phyloP scores from a whole-genome alignment of 495 filamentous ascomycete species.

The Penicillium arizonense region DNA sequence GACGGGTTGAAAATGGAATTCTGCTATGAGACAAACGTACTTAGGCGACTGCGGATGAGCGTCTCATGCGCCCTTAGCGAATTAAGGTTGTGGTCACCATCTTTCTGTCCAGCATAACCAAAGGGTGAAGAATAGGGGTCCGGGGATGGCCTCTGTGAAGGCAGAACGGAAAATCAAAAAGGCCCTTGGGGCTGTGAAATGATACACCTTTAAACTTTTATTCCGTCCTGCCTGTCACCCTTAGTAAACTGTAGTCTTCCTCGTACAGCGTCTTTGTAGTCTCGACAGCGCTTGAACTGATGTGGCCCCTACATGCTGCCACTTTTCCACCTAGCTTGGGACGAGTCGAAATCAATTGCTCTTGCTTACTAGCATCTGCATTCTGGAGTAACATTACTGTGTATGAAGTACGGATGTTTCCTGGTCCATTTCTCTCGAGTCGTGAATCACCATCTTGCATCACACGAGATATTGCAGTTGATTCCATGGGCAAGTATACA shows the following conservation, averaged over 20 bases:
- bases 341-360: too few species aligned
- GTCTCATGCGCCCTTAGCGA: conserved; percentile 46
- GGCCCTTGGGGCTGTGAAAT: conserved; percentile 25
- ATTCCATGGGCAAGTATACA: too few species aligned
- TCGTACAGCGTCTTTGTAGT: background rate
- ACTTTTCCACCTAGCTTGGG: too few species aligned
- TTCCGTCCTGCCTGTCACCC: conserved; percentile 11
- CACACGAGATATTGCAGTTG: too few species aligned
- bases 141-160: conserved; percentile 27
- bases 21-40: conserved; percentile 53
- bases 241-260: conserved; percentile 6
- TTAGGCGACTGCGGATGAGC: conserved; percentile 49
- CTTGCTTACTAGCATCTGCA: too few species aligned
- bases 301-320: too few species aligned
- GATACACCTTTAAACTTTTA: conserved; percentile 30
- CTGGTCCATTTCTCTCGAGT: too few species aligned
- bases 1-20: conserved; percentile 51
- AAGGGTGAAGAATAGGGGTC: conserved; percentile 31
- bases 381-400: too few species aligned
- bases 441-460: too few species aligned
- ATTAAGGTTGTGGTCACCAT: conserved; percentile 48
- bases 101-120: conserved; percentile 34
- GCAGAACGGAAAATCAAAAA: conserved; percentile 32
- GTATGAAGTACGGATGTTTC: too few species aligned
- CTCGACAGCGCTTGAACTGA: too few species aligned